Evolutionary conservation across 1,284 basidiomycete species (phyloP), one percentile per base, ranked within the genome.

Genomic region (Leccinum angustisporum): DNA sequence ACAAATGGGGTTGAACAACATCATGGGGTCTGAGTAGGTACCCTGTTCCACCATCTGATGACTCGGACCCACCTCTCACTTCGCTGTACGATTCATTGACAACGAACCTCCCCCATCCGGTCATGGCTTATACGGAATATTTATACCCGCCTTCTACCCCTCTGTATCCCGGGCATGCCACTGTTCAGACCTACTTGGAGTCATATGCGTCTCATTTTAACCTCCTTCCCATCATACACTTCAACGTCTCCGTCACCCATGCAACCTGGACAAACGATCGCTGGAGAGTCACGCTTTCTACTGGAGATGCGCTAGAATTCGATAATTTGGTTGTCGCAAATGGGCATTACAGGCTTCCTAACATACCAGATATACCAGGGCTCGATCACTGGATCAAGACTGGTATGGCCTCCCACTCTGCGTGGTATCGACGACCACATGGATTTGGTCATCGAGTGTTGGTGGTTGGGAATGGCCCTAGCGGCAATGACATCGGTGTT

Each of bases 51-150:
- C 78, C 83, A 2, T 72, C 74, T 36, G 16, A 27, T 51, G 50
- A 51, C 25, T 51, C 50, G 3, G 78, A 83, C 38, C 86, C 82
- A 7, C 90, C 90, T 1, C 69, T 81, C 16, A 87, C 89, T 0
- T 84, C 91, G 0, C 67, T 91, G 18, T 92, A 93, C 67, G 88
- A 92, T 66, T 87, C 87, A 1, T 76, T 93, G 18, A 86, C 86
- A 21, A 87, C 91, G 1, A 93, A 92, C 67, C 72, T 92, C 3
- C 88, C 91, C 0, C 88, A 92, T 67, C 87, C 87, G 0, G 63
- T 87, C 53, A 92, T 93, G 91, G 82, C 81, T 10, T 92, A 79
- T 65, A 77, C 80, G 1, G 81, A 81, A 58, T 85, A 83, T 68
- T 71, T 79, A 1, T 92, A 91, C 66, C 87, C 88, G 0, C 86